Evolutionary conservation across 2,329 filamentous ascomycete species (phyloP), one percentile per base, ranked within the genome.

Genomic region (Fusarium torulosum): DNA sequence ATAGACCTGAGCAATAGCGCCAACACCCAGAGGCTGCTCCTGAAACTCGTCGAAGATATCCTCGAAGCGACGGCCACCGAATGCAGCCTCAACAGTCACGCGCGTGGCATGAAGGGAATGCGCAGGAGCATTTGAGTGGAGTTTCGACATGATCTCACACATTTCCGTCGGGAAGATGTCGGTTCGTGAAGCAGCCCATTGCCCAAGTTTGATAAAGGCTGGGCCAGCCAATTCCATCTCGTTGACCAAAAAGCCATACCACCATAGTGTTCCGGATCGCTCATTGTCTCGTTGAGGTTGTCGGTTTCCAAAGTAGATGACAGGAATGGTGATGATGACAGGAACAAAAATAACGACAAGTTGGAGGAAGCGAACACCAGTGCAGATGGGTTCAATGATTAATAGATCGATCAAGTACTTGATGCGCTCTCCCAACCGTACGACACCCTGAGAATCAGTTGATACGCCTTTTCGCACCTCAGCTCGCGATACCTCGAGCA

Each of bases 31-130:
- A 0, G 96, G 96, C 69, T 84, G 88, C 79, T 96, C 92, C 27
- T 97, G 86, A 70, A 99, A 99, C 76, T 98, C 96, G 29, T 97
- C 93, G 72, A 99, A 99, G 61, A 99, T 97, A 7, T 97, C 92
- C 14, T 95, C 89, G 68, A 99, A 97, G 0, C 79, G 73, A 55
- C 91, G 86, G 2, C 91, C 93, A 59, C 89, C 88, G 75, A 99
- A 99, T 0, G 96, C 94, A 35, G 88, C 87, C 70, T 89, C 86
- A 25, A 99, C 90, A 4, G 89, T 98, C 67, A 84, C 83, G 76
- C 92, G 94, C 1, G 96, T 97, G 23, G 88, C 85, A 47, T 87
- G 84, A 52, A 99, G 83, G 1, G 94, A 94, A 79, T 99, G 96
- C 3, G 96, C 94, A 0, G 95, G 94, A 1, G 96, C 95, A 76